A percentile compares a stretch with the other conserved stretches of the same genome.
Conservation (phyloP, 768 basidiomycete genomes). For the Pisolithus marmoratus region DNA sequence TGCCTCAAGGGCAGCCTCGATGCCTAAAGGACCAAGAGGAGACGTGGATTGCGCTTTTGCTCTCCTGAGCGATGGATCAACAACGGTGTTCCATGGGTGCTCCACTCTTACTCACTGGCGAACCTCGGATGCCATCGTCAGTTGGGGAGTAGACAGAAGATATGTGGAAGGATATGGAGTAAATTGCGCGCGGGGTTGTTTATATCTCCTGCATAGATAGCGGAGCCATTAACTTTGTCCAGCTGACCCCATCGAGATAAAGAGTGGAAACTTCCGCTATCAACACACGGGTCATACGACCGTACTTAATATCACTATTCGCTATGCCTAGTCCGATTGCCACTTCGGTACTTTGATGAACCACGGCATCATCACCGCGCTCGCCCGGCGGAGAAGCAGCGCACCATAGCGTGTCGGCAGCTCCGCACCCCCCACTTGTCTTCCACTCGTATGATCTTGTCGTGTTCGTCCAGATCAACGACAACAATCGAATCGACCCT, state of each 20-base stretch:
- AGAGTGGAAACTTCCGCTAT: too few relatives aligned
- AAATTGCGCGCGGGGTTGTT: not conserved
- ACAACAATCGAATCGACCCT: constrained; percentile 53
- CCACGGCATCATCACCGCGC: constrained; percentile 50
- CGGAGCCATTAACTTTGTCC: not conserved
- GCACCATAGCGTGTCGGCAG: constrained; percentile 45
- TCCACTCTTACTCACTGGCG: not conserved
- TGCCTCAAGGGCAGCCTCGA: constrained; percentile 49
- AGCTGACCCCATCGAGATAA: not conserved
- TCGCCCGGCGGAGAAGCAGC: constrained; percentile 41
- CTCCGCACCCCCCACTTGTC: constrained; percentile 58
- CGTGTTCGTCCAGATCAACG: constrained; percentile 60
- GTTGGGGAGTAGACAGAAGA: not conserved
- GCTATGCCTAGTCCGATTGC: not conserved
- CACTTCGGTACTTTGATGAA: constrained; percentile 45
- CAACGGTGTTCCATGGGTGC: not conserved
- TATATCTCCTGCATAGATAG: not conserved
- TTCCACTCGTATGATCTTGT: constrained; percentile 51
- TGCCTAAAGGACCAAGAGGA: constrained; percentile 56
- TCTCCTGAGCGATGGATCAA: constrained; percentile 4
- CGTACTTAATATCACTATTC: not conserved
- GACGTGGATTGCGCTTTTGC: constrained; percentile 40
- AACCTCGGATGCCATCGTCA: not conserved
- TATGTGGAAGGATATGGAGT: not conserved
- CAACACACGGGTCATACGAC: too few relatives aligned